Evolutionary conservation across 192 early-diverging fungal species (phyloP).

Genomic region (Dissophora ornata): DNA sequence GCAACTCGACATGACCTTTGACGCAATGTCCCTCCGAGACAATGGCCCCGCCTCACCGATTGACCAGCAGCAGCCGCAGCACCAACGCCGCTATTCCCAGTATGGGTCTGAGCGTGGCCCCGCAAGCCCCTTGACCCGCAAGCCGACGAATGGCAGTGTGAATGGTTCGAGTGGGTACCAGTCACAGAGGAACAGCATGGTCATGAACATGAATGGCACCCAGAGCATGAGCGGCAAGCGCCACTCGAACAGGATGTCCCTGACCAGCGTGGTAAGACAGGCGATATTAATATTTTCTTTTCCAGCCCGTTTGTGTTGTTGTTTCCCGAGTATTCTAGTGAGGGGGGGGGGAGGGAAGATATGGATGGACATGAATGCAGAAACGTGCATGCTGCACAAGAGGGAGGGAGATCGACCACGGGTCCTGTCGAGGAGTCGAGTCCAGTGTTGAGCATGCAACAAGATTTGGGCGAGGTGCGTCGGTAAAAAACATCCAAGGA

Average conservation of each 20-base stretch:
- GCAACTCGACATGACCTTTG: conserved; percentile 53
- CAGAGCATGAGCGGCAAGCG: conserved; percentile 41
- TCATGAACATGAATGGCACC: conserved; percentile 26
- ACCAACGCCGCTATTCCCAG: conserved; percentile 49
- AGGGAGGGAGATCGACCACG: too few relatives aligned
- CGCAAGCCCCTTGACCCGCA: conserved; percentile 38
- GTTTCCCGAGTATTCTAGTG: background rate
- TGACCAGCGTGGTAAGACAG: conserved; percentile 48
- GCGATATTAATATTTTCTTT: too few relatives aligned
- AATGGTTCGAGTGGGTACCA: conserved; percentile 24
- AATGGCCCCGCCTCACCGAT: conserved; percentile 44
- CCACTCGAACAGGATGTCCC: conserved; percentile 45
- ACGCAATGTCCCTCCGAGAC: conserved; percentile 47
- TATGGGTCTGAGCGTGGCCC: conserved; percentile 50
- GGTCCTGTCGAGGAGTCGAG: too few relatives aligned
- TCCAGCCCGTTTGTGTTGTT: background rate
- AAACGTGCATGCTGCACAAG: too few relatives aligned
- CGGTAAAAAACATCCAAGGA: too few relatives aligned
- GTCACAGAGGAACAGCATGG: conserved; percentile 48
- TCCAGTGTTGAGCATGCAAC: too few relatives aligned
- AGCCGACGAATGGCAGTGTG: conserved; percentile 22
- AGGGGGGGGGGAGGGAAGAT: background rate
- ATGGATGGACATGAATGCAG: too few relatives aligned
- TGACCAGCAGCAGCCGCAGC: conserved; percentile 38
- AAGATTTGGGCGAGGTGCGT: background rate